Evolutionary conservation across 2,329 filamentous ascomycete species (phyloP).

Genomic region (Cladosporium oxysporum): DNA sequence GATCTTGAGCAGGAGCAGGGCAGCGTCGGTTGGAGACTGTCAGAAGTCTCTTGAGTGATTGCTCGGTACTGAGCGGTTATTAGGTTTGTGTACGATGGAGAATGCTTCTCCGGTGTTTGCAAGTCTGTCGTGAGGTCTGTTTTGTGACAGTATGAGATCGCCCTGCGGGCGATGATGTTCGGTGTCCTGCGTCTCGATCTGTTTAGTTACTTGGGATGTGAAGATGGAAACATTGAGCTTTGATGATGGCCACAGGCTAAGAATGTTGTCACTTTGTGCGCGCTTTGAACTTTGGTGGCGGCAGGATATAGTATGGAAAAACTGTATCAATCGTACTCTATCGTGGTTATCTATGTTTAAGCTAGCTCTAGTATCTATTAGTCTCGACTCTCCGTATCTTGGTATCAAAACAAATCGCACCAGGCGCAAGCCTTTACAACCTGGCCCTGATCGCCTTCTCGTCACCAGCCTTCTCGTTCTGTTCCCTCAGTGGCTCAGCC

Average conservation of each 20-base stretch:
- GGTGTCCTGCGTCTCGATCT: not conserved
- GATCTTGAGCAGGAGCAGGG: too few species aligned
- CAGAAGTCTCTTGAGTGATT: not conserved
- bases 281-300: not conserved
- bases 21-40: not conserved
- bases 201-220: not conserved
- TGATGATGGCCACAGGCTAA: not conserved
- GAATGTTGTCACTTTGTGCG: not conserved
- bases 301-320: not conserved
- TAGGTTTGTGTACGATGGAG: not conserved
- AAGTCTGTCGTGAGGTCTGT: not conserved
- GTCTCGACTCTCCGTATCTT: not conserved
- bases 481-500: conserved; percentile 44
- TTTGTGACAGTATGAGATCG: not conserved
- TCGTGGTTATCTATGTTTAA: not conserved
- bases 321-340: not conserved
- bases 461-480: conserved; percentile 38
- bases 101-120: not conserved
- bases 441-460: conserved; percentile 35
- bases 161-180: not conserved
- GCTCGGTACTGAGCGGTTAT: too few species aligned
- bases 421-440: conserved; percentile 34
- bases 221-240: not conserved
- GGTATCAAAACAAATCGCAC: conserved; percentile 11
- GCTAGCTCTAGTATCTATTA: conserved; percentile 1